Percentiles rank a stretch among this genome's conserved stretches.
Evolutionary conservation across 441 rosid genomes (phyloP).

Genomic region (Breynia disticha): DNA sequence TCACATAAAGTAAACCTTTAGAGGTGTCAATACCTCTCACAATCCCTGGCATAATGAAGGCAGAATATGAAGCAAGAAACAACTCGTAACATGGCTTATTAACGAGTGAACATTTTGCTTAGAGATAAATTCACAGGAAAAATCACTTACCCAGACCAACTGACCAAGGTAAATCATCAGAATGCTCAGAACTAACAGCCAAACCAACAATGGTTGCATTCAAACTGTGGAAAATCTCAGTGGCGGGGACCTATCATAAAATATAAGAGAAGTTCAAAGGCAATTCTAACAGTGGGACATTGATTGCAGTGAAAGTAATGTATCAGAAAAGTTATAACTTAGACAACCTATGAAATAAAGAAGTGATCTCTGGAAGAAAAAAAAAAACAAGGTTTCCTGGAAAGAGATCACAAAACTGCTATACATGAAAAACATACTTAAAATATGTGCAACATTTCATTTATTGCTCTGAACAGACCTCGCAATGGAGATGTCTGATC

Average conservation of each 20-base stretch:
- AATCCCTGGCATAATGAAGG: constrained; percentile 46
- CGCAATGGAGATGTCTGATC: constrained; percentile 72
- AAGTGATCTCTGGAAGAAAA: constrained; percentile 3
- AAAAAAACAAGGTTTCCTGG: background rate
- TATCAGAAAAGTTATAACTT: constrained; percentile 3
- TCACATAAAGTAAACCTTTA: constrained; percentile 58
- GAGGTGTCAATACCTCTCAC: constrained; percentile 70
- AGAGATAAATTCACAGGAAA: background rate
- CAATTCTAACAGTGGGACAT: constrained; percentile 3
- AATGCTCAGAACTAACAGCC: constrained; percentile 54
- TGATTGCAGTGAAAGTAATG: constrained; percentile 3
- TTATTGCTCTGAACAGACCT: constrained; percentile 39
- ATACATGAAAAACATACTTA: background rate
- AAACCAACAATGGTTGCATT: constrained; percentile 82
- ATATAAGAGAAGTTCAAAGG: constrained; percentile 10
- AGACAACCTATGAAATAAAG: constrained; percentile 3
- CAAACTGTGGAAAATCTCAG: constrained; percentile 71
- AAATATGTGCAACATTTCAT: constrained; percentile 4
- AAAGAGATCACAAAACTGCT: background rate
- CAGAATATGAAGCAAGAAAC: constrained; percentile 1
- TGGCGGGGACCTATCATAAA: constrained; percentile 47
- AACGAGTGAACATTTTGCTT: background rate
- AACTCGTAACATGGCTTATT: background rate
- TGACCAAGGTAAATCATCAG: constrained; percentile 53
- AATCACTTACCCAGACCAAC: constrained; percentile 77